Evolutionary conservation across 2,329 filamentous ascomycete species (phyloP), one percentile per base, ranked within the genome.

Genomic region (Polytolypa hystricis): DNA sequence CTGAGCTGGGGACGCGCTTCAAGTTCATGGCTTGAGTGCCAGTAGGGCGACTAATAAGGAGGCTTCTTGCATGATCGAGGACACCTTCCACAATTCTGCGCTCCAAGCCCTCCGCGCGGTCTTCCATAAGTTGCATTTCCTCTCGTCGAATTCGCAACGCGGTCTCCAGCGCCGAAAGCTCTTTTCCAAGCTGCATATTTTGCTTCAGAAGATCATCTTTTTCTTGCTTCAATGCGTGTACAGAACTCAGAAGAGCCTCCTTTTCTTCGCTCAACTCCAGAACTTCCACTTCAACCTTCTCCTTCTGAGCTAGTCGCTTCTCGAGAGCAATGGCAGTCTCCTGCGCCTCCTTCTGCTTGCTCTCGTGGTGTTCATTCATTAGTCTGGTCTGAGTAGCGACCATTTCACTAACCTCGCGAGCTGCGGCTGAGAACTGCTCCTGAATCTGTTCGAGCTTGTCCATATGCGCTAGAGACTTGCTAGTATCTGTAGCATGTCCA

Each of bases 11-110:
- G 21, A 69, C 63, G 12, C 70, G 63, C 47, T 70, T 72, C 38
- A 71, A 58, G 44, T 61, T 69, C 66, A 72, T 67, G 46, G 53
- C 55, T 51, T 57, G 63, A 21, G 52, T 55, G 52, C 37, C 73
- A 64, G 63, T 84, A 80, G 47, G 77, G 69, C 66, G 57, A 29
- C 91, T 82, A 40, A 96, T 73, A n/a, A 95, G 70, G 17, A 89
- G 79, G 5, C 55, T 58, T 31, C 89, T 81, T 14, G 89, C 95
- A 56, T 96, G 89, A 50, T 96, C 87, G 64, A 98, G 93, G 44
- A 96, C 84, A 17, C 89, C 87, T 47, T 96, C 89, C 20, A 98
- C 66, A 47, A 98, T 94, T 17, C 91, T 79, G 35, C 87, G 82
- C 63, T 98, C 91, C 16, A 98, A 70, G 3, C 77, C 75, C 56